phyloP scores from a whole-genome alignment of 306 rosid species.

The Geum urbanum region DNA sequence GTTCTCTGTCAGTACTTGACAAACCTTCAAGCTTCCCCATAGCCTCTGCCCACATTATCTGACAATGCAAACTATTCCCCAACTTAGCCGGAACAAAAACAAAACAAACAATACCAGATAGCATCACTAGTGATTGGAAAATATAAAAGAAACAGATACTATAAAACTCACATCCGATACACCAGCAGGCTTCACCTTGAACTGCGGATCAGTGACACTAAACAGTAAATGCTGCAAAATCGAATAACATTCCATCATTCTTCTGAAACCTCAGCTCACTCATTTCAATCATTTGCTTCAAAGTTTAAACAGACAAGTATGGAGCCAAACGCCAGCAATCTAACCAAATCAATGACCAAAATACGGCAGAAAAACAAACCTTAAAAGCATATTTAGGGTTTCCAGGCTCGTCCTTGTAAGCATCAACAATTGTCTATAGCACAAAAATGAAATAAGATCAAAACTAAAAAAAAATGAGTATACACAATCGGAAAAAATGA shows the following conservation, averaged over 20 bases:
- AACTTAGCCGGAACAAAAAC: conserved; percentile 33
- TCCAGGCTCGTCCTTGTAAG: conserved; percentile 85
- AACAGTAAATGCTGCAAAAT: conserved; percentile 82
- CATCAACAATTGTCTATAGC: conserved; percentile 71
- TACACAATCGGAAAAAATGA: neutral
- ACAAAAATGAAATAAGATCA: conserved; percentile 7
- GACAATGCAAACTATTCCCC: conserved; percentile 61
- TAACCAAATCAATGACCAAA: neutral
- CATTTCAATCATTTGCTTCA: too few species aligned
- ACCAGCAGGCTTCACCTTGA: conserved; percentile 80
- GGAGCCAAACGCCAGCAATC: too few species aligned
- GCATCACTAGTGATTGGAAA: neutral
- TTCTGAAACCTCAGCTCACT: too few species aligned
- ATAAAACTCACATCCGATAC: conserved; percentile 82
- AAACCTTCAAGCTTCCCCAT: conserved; percentile 95
- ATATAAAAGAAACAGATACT: neutral
- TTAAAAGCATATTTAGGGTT: conserved; percentile 87
- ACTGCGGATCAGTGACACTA: conserved; percentile 81
- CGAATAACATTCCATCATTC: conserved; percentile 10
- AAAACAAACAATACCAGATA: conserved; percentile 4
- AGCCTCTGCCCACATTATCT: conserved; percentile 99
- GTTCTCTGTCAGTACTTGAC: conserved; percentile 86
- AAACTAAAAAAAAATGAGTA: neutral
- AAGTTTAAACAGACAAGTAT: too few species aligned
- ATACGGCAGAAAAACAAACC: conserved; percentile 44